Percentiles rank a stretch among this genome's conserved stretches.
Conservation (phyloP, 148 eudicot genomes). For the Rhododendron vialii region DNA sequence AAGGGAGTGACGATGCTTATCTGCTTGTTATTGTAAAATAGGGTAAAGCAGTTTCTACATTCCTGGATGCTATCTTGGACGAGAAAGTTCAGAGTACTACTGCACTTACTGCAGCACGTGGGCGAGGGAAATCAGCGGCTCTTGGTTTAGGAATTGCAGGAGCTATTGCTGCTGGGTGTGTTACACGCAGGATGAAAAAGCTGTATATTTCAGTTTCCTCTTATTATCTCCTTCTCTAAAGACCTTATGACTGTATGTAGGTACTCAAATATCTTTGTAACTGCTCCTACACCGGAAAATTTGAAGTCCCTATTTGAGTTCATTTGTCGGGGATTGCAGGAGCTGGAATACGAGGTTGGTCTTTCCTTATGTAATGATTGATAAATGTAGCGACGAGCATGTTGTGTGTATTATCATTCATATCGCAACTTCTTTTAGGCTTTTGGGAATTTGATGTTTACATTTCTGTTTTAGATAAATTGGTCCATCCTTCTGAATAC, state of each 20-base stretch:
- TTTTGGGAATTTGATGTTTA: not conserved
- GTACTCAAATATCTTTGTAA: conserved; percentile 81
- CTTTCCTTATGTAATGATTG: not conserved
- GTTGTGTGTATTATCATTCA: not conserved
- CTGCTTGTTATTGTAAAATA: conserved; percentile 15
- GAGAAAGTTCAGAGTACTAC: conserved; percentile 71
- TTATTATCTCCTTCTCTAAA: not conserved
- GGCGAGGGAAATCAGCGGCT: conserved; percentile 98
- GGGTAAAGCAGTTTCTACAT: conserved; percentile 80
- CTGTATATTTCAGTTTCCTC: not conserved
- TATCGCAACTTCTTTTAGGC: not conserved
- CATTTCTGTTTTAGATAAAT: no score
- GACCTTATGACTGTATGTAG: conserved; percentile 24
- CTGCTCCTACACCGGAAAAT: conserved; percentile 92
- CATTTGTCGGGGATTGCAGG: conserved; percentile 61
- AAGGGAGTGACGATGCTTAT: not conserved
- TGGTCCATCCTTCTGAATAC: no score
- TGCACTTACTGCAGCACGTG: conserved; percentile 92
- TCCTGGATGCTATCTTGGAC: conserved; percentile 79
- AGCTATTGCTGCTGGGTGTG: conserved; percentile 87
- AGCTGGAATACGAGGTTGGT: conserved; percentile 71
- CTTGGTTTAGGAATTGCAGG: conserved; percentile 93
- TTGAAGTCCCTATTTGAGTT: conserved; percentile 86
- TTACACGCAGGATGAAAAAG: not conserved
- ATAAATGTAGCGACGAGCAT: not conserved